A percentile compares a stretch with the other conserved stretches of the same genome.
Evolutionary conservation across 495 filamentous ascomycete genomes (phyloP).

Genomic region (Aspergillus hancockii): DNA sequence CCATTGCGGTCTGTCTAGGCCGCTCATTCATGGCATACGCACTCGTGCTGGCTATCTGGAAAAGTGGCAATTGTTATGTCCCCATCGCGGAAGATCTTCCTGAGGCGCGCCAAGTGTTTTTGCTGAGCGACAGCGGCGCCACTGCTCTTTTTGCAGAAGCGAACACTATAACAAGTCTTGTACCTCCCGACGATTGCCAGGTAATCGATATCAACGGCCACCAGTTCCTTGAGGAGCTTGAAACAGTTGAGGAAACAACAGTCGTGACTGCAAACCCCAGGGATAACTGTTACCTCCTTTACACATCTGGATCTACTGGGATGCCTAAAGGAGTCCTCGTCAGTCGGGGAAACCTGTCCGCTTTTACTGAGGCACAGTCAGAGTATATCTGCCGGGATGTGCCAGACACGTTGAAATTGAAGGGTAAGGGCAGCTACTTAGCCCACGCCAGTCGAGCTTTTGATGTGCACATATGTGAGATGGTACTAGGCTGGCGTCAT

Average conservation of each 20-base stretch:
- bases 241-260: neutral
- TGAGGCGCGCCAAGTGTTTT: conserved; percentile 22
- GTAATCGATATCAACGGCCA: neutral
- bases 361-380: conserved; percentile 5
- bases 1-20: neutral
- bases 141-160: conserved; percentile 20
- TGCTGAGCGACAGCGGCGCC: conserved; percentile 23
- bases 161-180: neutral
- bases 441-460: conserved; percentile 30
- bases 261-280: neutral
- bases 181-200: neutral
- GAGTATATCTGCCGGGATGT: conserved; percentile 6
- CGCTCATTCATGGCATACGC: conserved; percentile 20
- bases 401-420: conserved; percentile 18
- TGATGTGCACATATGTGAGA: conserved; percentile 23
- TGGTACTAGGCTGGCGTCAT: conserved; percentile 30
- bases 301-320: conserved; percentile 51
- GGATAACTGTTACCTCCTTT: conserved; percentile 39
- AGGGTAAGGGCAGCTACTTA: conserved; percentile 25
- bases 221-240: neutral
- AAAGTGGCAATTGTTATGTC: conserved; percentile 66
- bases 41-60: conserved; percentile 26
- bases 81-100: conserved; percentile 44
- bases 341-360: conserved; percentile 23
- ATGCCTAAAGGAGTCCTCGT: conserved; percentile 47